Percentiles rank a stretch among this genome's conserved stretches.
phyloP scores from a whole-genome alignment of 345 rosid genomes.

The Rhodamnia rubescens region DNA sequence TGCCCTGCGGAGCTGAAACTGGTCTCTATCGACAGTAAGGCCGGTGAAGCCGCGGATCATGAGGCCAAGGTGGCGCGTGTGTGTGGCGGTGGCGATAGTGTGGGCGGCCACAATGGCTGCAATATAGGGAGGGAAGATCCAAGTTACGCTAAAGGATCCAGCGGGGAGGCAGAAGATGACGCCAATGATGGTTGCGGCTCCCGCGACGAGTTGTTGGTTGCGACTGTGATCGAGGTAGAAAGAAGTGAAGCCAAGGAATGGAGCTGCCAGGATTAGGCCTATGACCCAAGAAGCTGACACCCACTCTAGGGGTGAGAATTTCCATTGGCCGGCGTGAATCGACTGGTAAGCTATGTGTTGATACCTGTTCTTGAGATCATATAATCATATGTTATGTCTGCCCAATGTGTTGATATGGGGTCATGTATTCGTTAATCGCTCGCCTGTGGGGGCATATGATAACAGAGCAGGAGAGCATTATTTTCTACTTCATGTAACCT shows the following conservation, averaged over 20 bases:
- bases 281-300: slow-evolving; percentile 46
- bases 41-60: slow-evolving; percentile 34
- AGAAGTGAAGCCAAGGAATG: slow-evolving; percentile 17
- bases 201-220: slow-evolving; percentile 20
- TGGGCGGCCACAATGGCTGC: slow-evolving; percentile 20
- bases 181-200: slow-evolving; percentile 36
- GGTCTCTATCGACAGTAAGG: slow-evolving; percentile 3
- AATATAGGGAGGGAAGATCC: slow-evolving; percentile 40
- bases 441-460: background rate
- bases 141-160: slow-evolving; percentile 27
- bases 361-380: slow-evolving; percentile 21
- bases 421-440: background rate
- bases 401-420: background rate
- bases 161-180: slow-evolving; percentile 41
- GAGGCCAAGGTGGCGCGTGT: slow-evolving; percentile 43
- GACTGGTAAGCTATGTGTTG: slow-evolving; percentile 7
- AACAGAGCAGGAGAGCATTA: background rate
- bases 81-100: slow-evolving; percentile 30
- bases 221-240: slow-evolving; percentile 26
- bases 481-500: background rate
- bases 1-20: slow-evolving; percentile 18
- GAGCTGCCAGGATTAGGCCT: slow-evolving; percentile 31
- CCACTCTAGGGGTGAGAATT: slow-evolving; percentile 44
- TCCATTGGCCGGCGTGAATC: slow-evolving; percentile 7
- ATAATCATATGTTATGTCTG: background rate